phyloP scores from a whole-genome alignment of 2,329 filamentous ascomycete species.

The Aspergillus sp. region DNA sequence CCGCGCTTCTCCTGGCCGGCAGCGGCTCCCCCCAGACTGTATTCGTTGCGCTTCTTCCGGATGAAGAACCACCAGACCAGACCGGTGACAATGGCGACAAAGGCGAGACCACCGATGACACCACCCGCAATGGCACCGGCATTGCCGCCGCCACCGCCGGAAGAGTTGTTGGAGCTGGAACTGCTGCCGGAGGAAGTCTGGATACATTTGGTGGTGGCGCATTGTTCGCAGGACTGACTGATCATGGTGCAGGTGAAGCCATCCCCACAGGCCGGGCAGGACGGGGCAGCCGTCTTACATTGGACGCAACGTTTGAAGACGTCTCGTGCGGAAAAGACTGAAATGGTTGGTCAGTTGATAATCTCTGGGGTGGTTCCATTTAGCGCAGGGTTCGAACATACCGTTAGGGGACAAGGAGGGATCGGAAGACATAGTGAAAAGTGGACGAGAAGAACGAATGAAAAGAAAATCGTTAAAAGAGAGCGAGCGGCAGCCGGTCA shows the following conservation, averaged over 20 bases:
- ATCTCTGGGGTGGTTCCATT: no score
- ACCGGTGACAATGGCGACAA: constrained; percentile 66
- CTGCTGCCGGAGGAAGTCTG: constrained; percentile 30
- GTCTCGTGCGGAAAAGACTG: constrained; percentile 7
- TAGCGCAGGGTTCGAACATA: constrained; percentile 6
- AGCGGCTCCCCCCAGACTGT: constrained; percentile 21
- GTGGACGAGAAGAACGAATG: constrained; percentile 1
- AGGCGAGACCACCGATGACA: constrained; percentile 73
- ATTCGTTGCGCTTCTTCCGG: constrained; percentile 59
- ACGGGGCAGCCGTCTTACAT: constrained; percentile 46
- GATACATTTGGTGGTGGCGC: constrained; percentile 52
- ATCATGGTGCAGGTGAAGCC: constrained; percentile 53
- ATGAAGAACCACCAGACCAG: constrained; percentile 82
- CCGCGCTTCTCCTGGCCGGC: constrained; percentile 41
- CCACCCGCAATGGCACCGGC: constrained; percentile 84
- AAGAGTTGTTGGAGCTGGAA: constrained; percentile 8
- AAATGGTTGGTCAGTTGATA: no score
- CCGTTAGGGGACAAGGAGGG: constrained; percentile 13
- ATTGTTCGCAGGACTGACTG: constrained; percentile 51
- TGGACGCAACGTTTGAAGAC: constrained; percentile 43
- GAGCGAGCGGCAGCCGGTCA: constrained; percentile 23
- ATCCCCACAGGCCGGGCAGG: constrained; percentile 51
- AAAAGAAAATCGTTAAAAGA: constrained; percentile 3
- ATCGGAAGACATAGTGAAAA: constrained; percentile 21
- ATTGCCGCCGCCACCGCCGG: constrained; percentile 48